Conservation (phyloP, 768 basidiomycete genomes). For the Porphyrellus cyaneotinctus region DNA sequence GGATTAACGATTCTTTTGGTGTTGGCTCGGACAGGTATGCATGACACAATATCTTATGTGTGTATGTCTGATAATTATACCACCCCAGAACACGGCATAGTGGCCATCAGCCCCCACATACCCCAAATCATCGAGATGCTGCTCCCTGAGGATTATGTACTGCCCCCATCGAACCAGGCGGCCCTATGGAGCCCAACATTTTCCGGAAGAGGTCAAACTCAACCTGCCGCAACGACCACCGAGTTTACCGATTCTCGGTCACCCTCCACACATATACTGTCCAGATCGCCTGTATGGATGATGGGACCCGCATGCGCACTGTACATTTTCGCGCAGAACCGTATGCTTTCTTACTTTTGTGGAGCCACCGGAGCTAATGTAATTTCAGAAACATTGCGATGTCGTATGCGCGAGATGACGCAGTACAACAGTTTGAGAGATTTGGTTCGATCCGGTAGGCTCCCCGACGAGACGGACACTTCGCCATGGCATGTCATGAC, state of each 20-base stretch:
- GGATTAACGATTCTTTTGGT: conserved; percentile 23
- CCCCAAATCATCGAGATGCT: conserved; percentile 18
- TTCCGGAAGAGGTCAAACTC: background rate
- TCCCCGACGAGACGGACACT: conserved; percentile 15
- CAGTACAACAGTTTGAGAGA: too few species aligned
- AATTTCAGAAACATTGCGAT: conserved; percentile 11
- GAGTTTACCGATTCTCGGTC: background rate
- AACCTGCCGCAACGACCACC: background rate
- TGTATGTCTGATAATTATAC: background rate
- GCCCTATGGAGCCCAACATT: too few species aligned
- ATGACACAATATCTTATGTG: background rate
- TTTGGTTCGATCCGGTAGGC: conserved; percentile 11
- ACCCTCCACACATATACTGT: background rate
- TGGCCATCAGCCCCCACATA: conserved; percentile 3
- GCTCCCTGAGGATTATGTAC: conserved; percentile 11
- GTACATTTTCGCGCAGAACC: conserved; percentile 14
- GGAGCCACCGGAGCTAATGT: too few species aligned
- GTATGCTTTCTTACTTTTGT: background rate
- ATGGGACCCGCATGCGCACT: conserved; percentile 25
- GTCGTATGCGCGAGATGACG: background rate
- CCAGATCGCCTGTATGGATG: conserved; percentile 17
- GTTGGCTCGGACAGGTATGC: conserved; percentile 19
- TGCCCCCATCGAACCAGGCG: background rate
- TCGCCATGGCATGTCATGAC: conserved; percentile 14
- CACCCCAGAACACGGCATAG: conserved; percentile 14